These are phyloP conservation scores for Calamus simplicifolius DNA, from an alignment of 176 grass and related monocot species.

Conservation along the genomic window DNA sequence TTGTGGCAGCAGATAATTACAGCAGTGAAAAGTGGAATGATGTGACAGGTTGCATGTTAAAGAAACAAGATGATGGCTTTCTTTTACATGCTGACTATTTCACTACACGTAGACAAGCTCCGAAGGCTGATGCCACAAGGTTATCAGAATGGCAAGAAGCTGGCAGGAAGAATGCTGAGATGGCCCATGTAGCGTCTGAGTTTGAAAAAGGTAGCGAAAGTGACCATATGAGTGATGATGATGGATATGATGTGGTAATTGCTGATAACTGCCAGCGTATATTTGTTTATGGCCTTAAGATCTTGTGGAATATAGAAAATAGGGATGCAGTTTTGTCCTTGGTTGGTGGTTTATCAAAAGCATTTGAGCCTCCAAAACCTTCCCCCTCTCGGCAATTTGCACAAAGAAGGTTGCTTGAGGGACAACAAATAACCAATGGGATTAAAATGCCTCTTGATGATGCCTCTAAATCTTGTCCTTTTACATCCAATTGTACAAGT, in stretches of 20 bases:
- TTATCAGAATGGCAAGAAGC: slow-evolving; percentile 79
- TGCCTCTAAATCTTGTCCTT: slow-evolving; percentile 27
- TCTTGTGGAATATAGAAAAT: slow-evolving; percentile 91
- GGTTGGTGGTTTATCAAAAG: slow-evolving; percentile 74
- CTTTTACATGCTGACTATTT: slow-evolving; percentile 90
- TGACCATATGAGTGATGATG: slow-evolving; percentile 74
- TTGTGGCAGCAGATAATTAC: slow-evolving; percentile 32
- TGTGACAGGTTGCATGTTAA: slow-evolving; percentile 44
- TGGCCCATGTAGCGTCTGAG: slow-evolving; percentile 45
- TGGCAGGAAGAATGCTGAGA: slow-evolving; percentile 59
- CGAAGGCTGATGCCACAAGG: slow-evolving; percentile 77
- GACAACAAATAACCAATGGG: slow-evolving; percentile 42
- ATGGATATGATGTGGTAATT: slow-evolving; percentile 88
- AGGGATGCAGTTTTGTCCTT: slow-evolving; percentile 63
- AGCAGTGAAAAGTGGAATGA: slow-evolving; percentile 41
- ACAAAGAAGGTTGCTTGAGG: slow-evolving; percentile 73
- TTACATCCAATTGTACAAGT: slow-evolving; percentile 30
- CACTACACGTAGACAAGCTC: slow-evolving; percentile 85
- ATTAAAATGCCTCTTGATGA: slow-evolving; percentile 43
- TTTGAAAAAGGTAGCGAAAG: slow-evolving; percentile 47
- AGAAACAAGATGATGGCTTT: slow-evolving; percentile 66
- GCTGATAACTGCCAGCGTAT: slow-evolving; percentile 95
- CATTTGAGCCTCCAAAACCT: slow-evolving; percentile 76
- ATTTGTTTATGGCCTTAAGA: slow-evolving; percentile 88
- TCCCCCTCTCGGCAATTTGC: slow-evolving; percentile 83